These are phyloP conservation scores for Boechera stricta DNA, from an alignment of 345 rosid genomes.

Conservation along the genomic window DNA sequence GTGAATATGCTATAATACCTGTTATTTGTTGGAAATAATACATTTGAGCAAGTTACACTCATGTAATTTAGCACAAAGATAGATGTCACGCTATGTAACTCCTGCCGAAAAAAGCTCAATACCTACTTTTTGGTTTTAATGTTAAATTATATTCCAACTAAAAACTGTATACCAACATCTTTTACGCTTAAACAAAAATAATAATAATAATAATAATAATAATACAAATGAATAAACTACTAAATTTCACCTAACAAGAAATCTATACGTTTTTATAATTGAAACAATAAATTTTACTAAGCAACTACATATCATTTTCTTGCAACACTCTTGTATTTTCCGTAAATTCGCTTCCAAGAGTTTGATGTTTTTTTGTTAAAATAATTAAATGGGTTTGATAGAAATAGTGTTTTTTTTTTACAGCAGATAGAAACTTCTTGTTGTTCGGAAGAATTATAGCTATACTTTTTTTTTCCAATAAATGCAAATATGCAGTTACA, in stretches of 20 bases:
- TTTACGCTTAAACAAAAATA: not conserved
- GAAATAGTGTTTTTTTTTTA: too few species aligned
- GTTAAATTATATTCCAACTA: not conserved
- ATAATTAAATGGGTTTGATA: too few species aligned
- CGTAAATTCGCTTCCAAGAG: not conserved
- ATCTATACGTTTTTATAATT: not conserved
- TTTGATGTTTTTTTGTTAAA: not conserved
- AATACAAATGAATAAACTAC: not conserved
- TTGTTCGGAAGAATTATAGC: too few species aligned
- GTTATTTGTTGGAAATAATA: not conserved
- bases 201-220: not conserved
- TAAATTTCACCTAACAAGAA: not conserved
- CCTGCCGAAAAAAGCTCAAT: not conserved
- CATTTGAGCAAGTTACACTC: not conserved
- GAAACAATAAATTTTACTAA: not conserved
- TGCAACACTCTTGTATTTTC: not conserved
- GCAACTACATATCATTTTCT: not conserved
- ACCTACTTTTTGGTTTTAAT: slow-evolving; percentile 7
- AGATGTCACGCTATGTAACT: slow-evolving; percentile 2
- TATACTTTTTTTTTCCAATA: too few species aligned
- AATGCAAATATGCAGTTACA: too few species aligned
- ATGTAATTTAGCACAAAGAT: not conserved
- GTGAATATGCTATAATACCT: slow-evolving; percentile 5
- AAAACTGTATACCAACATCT: not conserved
- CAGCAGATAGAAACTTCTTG: too few species aligned